Percentiles rank a stretch among this genome's conserved stretches.
Evolutionary conservation across 371 early-diverging fungal genomes (phyloP).

Genomic region (Syncephalis plumigaleata): DNA sequence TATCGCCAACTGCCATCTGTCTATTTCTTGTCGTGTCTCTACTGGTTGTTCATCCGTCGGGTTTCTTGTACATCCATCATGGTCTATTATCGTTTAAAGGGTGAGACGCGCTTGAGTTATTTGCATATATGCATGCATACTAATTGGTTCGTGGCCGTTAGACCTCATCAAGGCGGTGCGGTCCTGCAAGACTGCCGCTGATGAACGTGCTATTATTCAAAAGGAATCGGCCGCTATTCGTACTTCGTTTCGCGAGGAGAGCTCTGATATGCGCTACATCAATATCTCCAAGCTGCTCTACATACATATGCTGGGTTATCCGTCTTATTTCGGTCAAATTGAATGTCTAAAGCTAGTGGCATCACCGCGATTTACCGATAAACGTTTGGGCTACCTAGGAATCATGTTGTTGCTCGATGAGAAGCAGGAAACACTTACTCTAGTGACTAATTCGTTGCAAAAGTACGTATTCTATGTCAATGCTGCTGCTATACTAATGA

Average conservation of each 20-base stretch:
- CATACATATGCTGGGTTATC: slow-evolving; percentile 95
- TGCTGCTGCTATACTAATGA: slow-evolving; percentile 3
- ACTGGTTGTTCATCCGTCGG: too few relatives aligned
- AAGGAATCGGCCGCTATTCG: slow-evolving; percentile 93
- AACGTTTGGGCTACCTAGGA: slow-evolving; percentile 91
- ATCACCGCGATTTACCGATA: slow-evolving; percentile 82
- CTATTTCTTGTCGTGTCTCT: too few relatives aligned
- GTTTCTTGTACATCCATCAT: background rate
- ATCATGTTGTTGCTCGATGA: slow-evolving; percentile 93
- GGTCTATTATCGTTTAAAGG: slow-evolving; percentile 1
- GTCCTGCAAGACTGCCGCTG: slow-evolving; percentile 94
- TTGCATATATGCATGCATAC: too few relatives aligned
- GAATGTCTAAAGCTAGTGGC: slow-evolving; percentile 95
- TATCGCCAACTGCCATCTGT: too few relatives aligned
- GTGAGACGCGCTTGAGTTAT: too few relatives aligned
- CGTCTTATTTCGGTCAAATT: slow-evolving; percentile 96
- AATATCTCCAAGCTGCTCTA: slow-evolving; percentile 92
- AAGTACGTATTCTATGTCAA: slow-evolving; percentile 32
- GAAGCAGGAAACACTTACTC: slow-evolving; percentile 86
- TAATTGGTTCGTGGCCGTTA: too few relatives aligned
- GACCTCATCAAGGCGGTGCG: slow-evolving; percentile 93
- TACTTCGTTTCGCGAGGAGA: slow-evolving; percentile 84
- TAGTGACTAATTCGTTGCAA: slow-evolving; percentile 93
- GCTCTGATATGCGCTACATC: slow-evolving; percentile 61
- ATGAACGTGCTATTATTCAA: slow-evolving; percentile 91